Conservation (phyloP, 345 rosid genomes). For the Citrus australasica region DNA sequence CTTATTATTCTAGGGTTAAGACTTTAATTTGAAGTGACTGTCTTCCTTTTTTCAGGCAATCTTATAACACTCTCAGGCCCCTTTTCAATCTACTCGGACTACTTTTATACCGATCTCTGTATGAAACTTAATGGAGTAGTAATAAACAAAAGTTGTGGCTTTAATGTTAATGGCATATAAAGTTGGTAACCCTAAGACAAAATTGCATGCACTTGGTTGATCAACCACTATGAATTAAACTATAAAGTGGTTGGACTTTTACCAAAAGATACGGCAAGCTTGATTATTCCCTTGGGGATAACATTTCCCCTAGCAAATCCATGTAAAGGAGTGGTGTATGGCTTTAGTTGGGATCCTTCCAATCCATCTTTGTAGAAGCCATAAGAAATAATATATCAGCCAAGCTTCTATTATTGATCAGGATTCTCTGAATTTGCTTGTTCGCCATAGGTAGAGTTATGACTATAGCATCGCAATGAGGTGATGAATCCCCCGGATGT, state of each 20-base stretch:
- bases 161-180: neutral
- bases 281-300: neutral
- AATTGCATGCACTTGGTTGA: neutral
- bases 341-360: neutral
- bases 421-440: neutral
- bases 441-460: neutral
- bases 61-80: neutral
- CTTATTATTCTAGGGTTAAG: neutral
- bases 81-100: fast-evolving
- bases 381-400: neutral
- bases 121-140: too few relatives aligned
- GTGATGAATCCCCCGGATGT: neutral
- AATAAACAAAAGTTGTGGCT: neutral
- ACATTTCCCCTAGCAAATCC: neutral
- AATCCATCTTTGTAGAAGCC: neutral
- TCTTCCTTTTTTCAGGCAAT: neutral
- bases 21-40: neutral
- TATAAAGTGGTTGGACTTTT: neutral
- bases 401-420: neutral
- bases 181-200: neutral
- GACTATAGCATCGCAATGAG: neutral
- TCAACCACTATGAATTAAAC: neutral
- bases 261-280: neutral
- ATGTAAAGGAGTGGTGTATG: too few relatives aligned
- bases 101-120: neutral